Evolutionary conservation across 2,329 filamentous ascomycete species (phyloP), one percentile per base, ranked within the genome.

Genomic region (Alternaria ventricosa): DNA sequence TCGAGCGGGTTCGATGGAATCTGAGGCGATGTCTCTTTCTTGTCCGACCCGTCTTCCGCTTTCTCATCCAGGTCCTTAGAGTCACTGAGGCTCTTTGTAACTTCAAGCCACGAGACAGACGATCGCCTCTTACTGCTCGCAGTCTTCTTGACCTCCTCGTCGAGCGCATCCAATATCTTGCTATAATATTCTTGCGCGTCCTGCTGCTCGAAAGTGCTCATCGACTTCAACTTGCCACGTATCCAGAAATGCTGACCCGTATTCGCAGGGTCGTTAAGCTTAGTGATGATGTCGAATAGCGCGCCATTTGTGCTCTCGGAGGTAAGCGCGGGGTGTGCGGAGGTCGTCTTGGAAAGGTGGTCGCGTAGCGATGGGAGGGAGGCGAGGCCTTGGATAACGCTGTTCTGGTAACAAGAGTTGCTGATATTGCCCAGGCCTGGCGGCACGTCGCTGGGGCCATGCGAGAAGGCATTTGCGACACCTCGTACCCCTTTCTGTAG

Each of bases 401-500:
- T 97, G 80, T 99, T 99, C 80, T 98, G 96, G 79, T 97, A 99
- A 83, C 96, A 98, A 2, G 94, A 97, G 78, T 97, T 97, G 82
- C 97, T 93, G 82, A 90, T 90, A 78, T 99, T 99, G 10, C 93
- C 93, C 57, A 98, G 82, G 0, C 96, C 96, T 1, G 84, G 76
- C 13, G 84, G 84, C 12, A 75, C 78, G 56, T 75, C 65, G 60
- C 70, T 74, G 30, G 71, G 63, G 9, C 59, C 72, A 50, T 68
- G 72, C 4, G 81, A 73, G 30, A 79, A 69, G 18, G 80, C 80
- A n/a, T 78, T 78, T 9, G 77, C 72, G 5, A 80, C 64, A 27
- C 79, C 79, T 23, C 72, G 63, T 25, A 78, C 71, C 33, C 76
- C 70, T 55, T 76, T 78, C n/a, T 72, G 69, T n/a, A 83, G 61